Evolutionary conservation across 305 asterid species (phyloP).

Genomic region (Galium porrigens): DNA sequence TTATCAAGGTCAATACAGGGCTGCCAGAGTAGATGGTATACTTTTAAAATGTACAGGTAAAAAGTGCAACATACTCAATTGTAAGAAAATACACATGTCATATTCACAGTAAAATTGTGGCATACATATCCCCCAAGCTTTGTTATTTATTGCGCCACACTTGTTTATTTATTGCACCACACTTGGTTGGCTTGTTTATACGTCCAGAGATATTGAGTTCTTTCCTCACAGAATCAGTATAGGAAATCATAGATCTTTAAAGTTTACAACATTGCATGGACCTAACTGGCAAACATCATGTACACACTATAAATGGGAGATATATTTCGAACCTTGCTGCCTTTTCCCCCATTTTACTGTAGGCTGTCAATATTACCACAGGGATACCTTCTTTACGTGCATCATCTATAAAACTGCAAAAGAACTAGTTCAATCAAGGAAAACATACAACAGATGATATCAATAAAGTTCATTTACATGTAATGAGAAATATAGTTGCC

Average conservation of each 20-base stretch:
- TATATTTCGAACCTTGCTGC: constrained; percentile 48
- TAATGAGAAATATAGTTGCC: neutral
- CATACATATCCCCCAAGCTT: neutral
- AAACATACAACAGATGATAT: neutral
- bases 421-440: neutral
- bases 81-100: neutral
- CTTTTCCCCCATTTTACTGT: constrained; percentile 50
- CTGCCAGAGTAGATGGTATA: too few species aligned
- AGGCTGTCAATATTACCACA: constrained; percentile 50
- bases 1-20: neutral
- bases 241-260: neutral
- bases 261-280: neutral
- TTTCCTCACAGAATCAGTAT: constrained; percentile 1
- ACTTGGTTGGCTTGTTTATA: neutral
- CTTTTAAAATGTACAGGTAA: neutral
- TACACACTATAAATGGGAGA: neutral
- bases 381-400: constrained; percentile 50
- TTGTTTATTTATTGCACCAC: neutral
- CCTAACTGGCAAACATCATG: neutral
- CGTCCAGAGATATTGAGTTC: neutral
- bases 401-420: constrained; percentile 55
- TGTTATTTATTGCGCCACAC: neutral
- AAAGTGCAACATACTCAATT: neutral
- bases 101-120: neutral
- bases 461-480: neutral